Percentiles rank a stretch among this genome's conserved stretches.
phyloP scores from a whole-genome alignment of 345 rosid species.

The Capsella bursapastoris region DNA sequence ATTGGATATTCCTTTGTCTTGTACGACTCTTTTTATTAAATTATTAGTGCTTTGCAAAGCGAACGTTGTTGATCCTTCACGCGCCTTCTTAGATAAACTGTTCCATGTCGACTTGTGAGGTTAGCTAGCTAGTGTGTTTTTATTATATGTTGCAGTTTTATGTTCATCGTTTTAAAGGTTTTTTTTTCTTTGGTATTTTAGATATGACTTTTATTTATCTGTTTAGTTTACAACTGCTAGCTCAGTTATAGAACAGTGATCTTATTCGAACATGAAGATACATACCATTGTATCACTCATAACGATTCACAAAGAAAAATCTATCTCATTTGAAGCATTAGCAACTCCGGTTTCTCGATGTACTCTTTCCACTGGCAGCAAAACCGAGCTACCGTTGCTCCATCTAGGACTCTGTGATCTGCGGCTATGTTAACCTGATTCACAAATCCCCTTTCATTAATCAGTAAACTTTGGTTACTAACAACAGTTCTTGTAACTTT shows the following conservation, averaged over 20 bases:
- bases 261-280: constrained; percentile 8
- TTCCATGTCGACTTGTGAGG: no score
- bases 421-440: constrained; percentile 86
- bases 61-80: background rate
- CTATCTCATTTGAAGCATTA: constrained; percentile 77
- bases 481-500: background rate
- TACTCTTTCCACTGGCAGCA: constrained; percentile 87
- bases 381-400: constrained; percentile 88
- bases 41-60: background rate
- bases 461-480: constrained; percentile 23
- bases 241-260: background rate
- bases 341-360: constrained; percentile 83
- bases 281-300: background rate
- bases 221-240: background rate
- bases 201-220: background rate
- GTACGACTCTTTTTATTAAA: background rate
- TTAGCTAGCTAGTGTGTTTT: background rate
- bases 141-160: no score
- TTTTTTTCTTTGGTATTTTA: no score
- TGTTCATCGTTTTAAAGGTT: background rate
- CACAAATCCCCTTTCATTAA: background rate
- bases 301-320: background rate
- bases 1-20: constrained; percentile 21
- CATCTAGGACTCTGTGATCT: constrained; percentile 93
- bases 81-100: background rate